Percentiles rank a stretch among this genome's conserved stretches.
These are phyloP conservation scores for Cladosporium sp. DNA, from an alignment of 2,329 filamentous ascomycete genomes.

Conservation along the genomic window DNA sequence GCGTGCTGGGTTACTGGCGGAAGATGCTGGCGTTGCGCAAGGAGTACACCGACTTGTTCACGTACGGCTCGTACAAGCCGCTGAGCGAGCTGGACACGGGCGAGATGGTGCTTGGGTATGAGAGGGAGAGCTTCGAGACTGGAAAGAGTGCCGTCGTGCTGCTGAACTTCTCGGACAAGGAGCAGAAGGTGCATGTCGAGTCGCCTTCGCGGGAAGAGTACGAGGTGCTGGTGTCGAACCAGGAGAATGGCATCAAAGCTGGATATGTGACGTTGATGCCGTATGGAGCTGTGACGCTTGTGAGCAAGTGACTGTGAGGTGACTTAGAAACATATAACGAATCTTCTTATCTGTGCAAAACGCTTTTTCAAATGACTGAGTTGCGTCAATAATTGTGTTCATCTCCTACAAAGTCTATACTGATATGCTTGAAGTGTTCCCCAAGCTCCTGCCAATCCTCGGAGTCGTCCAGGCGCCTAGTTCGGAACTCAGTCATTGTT, in stretches of 20 bases:
- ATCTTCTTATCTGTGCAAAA: no score
- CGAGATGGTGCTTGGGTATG: constrained; percentile 17
- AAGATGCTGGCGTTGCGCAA: constrained; percentile 19
- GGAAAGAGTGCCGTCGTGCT: constrained; percentile 24
- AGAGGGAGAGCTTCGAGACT: constrained; percentile 32
- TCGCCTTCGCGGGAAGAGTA: constrained; percentile 12
- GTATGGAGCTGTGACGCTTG: constrained; percentile 16
- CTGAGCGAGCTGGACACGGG: constrained; percentile 15
- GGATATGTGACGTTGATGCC: constrained; percentile 13
- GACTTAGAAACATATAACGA: no score
- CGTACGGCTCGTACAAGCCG: constrained; percentile 20
- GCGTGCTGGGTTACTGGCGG: constrained; percentile 55
- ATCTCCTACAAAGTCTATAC: no score
- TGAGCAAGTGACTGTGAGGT: background rate
- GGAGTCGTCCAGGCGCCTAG: no score
- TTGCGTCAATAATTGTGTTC: no score
- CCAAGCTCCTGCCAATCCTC: no score
- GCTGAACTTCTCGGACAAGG: constrained; percentile 37
- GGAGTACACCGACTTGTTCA: constrained; percentile 18
- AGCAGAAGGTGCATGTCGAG: constrained; percentile 18
- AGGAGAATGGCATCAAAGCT: constrained; percentile 10
- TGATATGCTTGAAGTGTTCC: no score
- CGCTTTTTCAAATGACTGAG: no score
- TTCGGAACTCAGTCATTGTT: no score
- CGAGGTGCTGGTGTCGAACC: constrained; percentile 16